Percentiles rank a stretch among this genome's conserved stretches.
These are phyloP conservation scores for Dendrobium huoshanense DNA, from an alignment of 106 monocot genomes.

Conservation along the genomic window DNA sequence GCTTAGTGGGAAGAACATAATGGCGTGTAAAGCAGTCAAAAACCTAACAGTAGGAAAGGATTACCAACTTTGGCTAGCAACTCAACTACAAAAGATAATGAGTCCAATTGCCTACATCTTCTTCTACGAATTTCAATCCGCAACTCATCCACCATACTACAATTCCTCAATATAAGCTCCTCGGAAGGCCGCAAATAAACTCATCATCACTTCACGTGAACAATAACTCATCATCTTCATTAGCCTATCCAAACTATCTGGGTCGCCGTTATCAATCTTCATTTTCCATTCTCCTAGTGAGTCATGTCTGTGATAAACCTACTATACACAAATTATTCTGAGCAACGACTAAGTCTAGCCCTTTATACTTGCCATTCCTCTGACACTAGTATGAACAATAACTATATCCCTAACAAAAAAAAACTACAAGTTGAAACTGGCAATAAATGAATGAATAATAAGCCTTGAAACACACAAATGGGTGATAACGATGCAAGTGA, in stretches of 20 bases:
- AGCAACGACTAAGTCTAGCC: background rate
- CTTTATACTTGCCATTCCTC: background rate
- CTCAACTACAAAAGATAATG: too few species aligned
- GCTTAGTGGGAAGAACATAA: background rate
- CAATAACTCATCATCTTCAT: too few species aligned
- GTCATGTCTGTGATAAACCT: too few species aligned
- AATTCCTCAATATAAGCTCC: too few species aligned
- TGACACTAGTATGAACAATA: background rate
- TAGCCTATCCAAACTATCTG: background rate
- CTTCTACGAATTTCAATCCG: background rate
- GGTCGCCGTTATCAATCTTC: background rate
- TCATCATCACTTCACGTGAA: too few species aligned
- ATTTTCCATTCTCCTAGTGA: background rate
- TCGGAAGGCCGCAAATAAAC: too few species aligned
- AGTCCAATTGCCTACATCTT: background rate
- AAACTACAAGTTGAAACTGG: background rate
- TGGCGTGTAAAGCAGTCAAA: background rate
- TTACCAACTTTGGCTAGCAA: background rate
- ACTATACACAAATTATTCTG: background rate
- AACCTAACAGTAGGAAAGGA: background rate
- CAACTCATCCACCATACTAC: background rate
- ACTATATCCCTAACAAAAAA: background rate
- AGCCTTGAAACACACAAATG: constrained; percentile 47
- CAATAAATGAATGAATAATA: background rate
- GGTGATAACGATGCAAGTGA: constrained; percentile 79